Conservation (phyloP, 164 flowering plant species). For the Saururus chinensis region DNA sequence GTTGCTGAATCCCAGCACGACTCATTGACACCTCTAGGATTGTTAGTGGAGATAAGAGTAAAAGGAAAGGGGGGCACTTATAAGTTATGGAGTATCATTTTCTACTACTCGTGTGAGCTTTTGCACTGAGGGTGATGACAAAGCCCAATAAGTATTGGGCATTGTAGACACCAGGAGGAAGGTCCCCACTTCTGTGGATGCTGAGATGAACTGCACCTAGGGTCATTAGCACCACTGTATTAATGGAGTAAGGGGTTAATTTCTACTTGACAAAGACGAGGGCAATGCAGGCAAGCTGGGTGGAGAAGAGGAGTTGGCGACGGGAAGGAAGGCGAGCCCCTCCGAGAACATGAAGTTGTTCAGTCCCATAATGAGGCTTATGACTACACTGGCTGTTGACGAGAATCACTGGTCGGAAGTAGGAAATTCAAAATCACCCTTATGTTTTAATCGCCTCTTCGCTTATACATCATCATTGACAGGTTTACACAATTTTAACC, state of each 20-base stretch:
- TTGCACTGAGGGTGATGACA: constrained; percentile 9
- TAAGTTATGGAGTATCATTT: too few relatives aligned
- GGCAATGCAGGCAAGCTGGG: constrained; percentile 27
- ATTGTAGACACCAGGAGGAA: constrained; percentile 9
- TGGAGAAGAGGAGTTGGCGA: constrained; percentile 17
- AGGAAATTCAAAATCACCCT: too few relatives aligned
- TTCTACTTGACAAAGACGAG: constrained; percentile 17
- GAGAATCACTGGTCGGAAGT: too few relatives aligned
- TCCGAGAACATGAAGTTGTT: constrained; percentile 15
- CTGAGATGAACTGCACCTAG: constrained; percentile 17
- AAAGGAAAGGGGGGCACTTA: too few relatives aligned
- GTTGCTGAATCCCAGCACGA: too few relatives aligned
- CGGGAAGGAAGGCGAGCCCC: constrained; percentile 15
- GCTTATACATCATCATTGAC: too few relatives aligned
- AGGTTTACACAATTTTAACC: too few relatives aligned
- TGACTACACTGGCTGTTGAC: constrained; percentile 1
- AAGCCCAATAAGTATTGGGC: constrained; percentile 19
- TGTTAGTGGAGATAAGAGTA: too few relatives aligned
- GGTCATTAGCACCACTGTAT: constrained; percentile 21
- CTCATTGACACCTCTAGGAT: too few relatives aligned
- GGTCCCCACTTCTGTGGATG: constrained; percentile 13
- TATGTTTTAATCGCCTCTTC: too few relatives aligned
- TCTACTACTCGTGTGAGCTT: too few relatives aligned
- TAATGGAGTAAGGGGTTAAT: constrained; percentile 18
- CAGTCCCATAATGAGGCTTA: constrained; percentile 12